Evolutionary conservation across 225 moss, liverwort and hornwort genomes (phyloP), one percentile per base, ranked within the genome.

Genomic region (Polytrichum commune): DNA sequence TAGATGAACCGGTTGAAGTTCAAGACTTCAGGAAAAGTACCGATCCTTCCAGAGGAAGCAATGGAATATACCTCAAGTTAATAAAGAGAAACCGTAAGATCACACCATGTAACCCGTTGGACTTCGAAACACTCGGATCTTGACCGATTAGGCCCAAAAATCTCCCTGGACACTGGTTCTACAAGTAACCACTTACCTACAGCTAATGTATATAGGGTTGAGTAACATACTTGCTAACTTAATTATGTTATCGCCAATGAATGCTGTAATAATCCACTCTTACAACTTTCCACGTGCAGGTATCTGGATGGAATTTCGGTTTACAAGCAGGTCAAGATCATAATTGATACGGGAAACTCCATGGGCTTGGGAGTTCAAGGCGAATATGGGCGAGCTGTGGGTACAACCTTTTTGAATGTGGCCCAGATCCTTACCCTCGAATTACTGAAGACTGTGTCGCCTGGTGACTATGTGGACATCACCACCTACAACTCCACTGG

Each of bases 261-360:
- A 58, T 8, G 23, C 6, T 23, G 26, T 6, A 30, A 30, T 23
- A 58, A 23, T 60, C n/a, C 60, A 20, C 60, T n/a, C 60, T 24
- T 60, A 20, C 20, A 32, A n/a, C 7, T 24, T 60, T 60, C 5
- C 16, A 0, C 3, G 4, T 63, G 6, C 65, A 65, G 80, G 80
- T 80, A 64, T 7, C 1, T 80, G 20, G 75, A 69, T 22, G 76
- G 68, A 18, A 35, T 76, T 4, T 72, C 73, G 1, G 80, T 76
- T 0, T 26, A 22, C 38, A 80, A 80, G 65, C 60, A 80, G 10
- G 65, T 76, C 20, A 65, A 68, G 63, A 71, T 80, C 29, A 7
- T 79, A 55, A 26, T 79, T 35, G 75, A 79, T 35, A 27, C 60
- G 0, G 72, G 53, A 4, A 13, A 8, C 19, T 67, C 25, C 4